Conservation (phyloP, 2,329 filamentous ascomycete genomes). For the Sphaerostilbella broomeana region DNA sequence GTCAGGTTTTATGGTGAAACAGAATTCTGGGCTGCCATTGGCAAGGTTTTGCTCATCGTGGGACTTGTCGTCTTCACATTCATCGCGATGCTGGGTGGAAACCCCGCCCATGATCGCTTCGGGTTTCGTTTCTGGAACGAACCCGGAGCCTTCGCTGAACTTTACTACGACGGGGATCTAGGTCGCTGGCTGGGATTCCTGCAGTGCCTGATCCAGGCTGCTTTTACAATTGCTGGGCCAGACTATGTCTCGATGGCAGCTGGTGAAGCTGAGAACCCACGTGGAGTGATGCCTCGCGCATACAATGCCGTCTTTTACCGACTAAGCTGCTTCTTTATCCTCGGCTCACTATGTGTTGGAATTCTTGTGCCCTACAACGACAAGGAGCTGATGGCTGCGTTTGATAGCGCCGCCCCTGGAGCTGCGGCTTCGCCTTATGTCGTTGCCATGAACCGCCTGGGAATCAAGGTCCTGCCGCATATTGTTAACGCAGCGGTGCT, state of each 20-base stretch:
- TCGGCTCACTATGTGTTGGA: slow-evolving; percentile 65
- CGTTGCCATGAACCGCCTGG: slow-evolving; percentile 60
- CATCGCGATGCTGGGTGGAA: slow-evolving; percentile 75
- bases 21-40: slow-evolving; percentile 68
- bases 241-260: slow-evolving; percentile 65
- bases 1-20: slow-evolving; percentile 71
- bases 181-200: slow-evolving; percentile 73
- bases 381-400: slow-evolving; percentile 52
- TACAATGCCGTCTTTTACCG: slow-evolving; percentile 77
- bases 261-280: slow-evolving; percentile 65
- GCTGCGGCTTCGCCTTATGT: slow-evolving; percentile 64
- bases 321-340: slow-evolving; percentile 66
- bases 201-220: slow-evolving; percentile 64
- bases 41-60: slow-evolving; percentile 65
- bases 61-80: slow-evolving; percentile 72
- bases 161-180: slow-evolving; percentile 56
- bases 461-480: slow-evolving; percentile 57
- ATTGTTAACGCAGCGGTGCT: slow-evolving; percentile 69
- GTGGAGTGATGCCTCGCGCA: slow-evolving; percentile 62
- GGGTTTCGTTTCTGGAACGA: slow-evolving; percentile 63
- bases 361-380: slow-evolving; percentile 67
- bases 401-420: slow-evolving; percentile 51
- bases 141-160: slow-evolving; percentile 64
- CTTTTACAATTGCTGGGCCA: slow-evolving; percentile 61
- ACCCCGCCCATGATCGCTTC: slow-evolving; percentile 63